Conservation (phyloP, 176 grass and related monocot species). For the Ampelocalamus luodianensis region DNA sequence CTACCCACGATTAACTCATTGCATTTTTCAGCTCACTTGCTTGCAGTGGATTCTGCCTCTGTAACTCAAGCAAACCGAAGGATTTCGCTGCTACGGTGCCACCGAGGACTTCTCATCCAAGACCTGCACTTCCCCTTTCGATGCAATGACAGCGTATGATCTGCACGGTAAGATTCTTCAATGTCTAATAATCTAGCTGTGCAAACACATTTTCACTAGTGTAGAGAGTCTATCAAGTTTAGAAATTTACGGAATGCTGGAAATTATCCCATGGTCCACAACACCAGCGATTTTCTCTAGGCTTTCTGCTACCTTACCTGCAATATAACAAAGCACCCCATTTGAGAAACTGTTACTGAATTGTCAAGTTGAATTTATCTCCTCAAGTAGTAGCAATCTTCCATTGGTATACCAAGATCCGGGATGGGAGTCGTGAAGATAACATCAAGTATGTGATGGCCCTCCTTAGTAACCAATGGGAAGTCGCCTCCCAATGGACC, state of each 20-base stretch:
- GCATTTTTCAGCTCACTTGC: too few species aligned
- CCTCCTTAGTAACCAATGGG: slow-evolving; percentile 80
- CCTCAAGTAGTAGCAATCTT: background rate
- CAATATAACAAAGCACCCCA: background rate
- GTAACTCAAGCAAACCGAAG: background rate
- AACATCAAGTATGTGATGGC: slow-evolving; percentile 80
- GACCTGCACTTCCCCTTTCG: slow-evolving; percentile 66
- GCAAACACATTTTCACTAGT: background rate
- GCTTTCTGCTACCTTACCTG: slow-evolving; percentile 82
- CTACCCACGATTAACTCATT: background rate
- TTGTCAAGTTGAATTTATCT: background rate
- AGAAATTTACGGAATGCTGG: slow-evolving; percentile 60
- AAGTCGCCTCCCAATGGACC: slow-evolving; percentile 75
- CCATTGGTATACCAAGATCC: slow-evolving; percentile 62
- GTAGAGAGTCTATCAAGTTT: background rate
- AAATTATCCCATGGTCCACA: slow-evolving; percentile 87
- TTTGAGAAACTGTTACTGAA: background rate
- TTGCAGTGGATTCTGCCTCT: too few species aligned
- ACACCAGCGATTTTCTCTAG: slow-evolving; percentile 65
- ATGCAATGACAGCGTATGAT: slow-evolving; percentile 65
- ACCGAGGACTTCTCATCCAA: slow-evolving; percentile 60
- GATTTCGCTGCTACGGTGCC: slow-evolving; percentile 30
- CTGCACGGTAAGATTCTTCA: slow-evolving; percentile 46
- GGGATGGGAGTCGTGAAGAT: slow-evolving; percentile 83
- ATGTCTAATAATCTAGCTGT: background rate